Conservation (phyloP, 176 grass and related monocot species). For the Secale cereale region DNA sequence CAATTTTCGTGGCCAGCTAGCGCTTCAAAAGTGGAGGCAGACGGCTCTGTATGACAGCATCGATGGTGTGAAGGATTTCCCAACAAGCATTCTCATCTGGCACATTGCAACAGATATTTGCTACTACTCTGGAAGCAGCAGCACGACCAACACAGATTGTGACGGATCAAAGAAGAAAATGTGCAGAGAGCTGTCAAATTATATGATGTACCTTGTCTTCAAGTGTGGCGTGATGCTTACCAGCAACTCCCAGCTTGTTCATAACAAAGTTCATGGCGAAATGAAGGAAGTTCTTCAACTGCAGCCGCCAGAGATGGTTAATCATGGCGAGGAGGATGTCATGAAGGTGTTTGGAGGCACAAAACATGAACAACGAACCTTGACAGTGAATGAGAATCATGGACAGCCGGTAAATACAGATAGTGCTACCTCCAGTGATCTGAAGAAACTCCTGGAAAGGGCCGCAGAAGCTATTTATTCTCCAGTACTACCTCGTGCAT, state of each 20-base stretch:
- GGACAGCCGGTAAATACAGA: accelerated
- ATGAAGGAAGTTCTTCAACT: not conserved
- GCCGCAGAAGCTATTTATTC: not conserved
- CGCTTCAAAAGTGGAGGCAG: not conserved
- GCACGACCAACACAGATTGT: not conserved
- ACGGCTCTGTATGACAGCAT: not conserved
- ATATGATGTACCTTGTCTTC: not conserved
- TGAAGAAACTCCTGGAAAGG: not conserved
- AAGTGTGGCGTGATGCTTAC: not conserved
- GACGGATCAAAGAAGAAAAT: not conserved
- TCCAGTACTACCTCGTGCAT: not conserved
- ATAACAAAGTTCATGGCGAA: not conserved
- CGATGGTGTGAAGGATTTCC: not conserved
- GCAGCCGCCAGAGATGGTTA: accelerated
- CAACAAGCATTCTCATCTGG: not conserved
- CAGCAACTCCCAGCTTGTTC: not conserved
- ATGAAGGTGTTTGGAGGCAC: not conserved
- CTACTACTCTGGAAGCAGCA: not conserved
- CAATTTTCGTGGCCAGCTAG: not conserved
- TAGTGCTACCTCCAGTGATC: not conserved
- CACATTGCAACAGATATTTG: constrained; percentile 2
- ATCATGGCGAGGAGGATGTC: not conserved
- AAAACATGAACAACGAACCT: not conserved
- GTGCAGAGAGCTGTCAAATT: not conserved
- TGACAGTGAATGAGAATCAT: accelerated